These are phyloP conservation scores for Hygrophorus russula DNA, from an alignment of 768 basidiomycete genomes.

Conservation along the genomic window DNA sequence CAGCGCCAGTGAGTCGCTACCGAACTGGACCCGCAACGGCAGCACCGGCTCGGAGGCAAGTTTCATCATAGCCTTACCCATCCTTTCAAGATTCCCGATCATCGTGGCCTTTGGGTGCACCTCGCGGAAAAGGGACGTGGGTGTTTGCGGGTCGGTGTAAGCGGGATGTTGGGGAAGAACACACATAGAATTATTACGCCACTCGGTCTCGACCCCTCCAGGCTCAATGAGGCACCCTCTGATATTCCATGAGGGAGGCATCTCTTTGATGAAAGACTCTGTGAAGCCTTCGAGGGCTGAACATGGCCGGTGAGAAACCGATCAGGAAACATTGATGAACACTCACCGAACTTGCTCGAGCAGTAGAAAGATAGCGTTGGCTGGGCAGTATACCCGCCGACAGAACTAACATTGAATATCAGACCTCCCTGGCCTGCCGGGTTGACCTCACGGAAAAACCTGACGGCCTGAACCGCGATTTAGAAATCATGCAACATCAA, in stretches of 20 bases:
- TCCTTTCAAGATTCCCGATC: slow-evolving; percentile 1
- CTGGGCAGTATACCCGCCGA: too few species aligned
- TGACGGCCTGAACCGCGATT: slow-evolving; percentile 15
- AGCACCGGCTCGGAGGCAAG: not conserved
- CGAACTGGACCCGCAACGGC: slow-evolving; percentile 1
- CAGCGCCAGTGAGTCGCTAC: not conserved
- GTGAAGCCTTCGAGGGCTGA: slow-evolving; percentile 21
- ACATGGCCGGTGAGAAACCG: not conserved
- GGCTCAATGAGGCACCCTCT: not conserved
- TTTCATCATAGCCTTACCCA: not conserved
- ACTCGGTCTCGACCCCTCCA: not conserved
- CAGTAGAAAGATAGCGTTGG: too few species aligned
- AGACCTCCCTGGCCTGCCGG: too few species aligned
- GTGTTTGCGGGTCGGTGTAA: not conserved
- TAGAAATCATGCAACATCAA: too few species aligned
- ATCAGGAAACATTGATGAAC: not conserved
- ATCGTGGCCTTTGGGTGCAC: not conserved
- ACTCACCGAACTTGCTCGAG: too few species aligned
- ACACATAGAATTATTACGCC: not conserved
- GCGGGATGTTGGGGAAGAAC: slow-evolving; percentile 1
- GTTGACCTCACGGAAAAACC: slow-evolving; percentile 26
- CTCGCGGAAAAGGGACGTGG: not conserved
- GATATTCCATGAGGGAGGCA: slow-evolving; percentile 31
- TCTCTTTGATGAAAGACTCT: slow-evolving; percentile 21
- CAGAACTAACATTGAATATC: too few species aligned